Evolutionary conservation across 768 basidiomycete genomes (phyloP).

Genomic region (Naganishia kalamii): DNA sequence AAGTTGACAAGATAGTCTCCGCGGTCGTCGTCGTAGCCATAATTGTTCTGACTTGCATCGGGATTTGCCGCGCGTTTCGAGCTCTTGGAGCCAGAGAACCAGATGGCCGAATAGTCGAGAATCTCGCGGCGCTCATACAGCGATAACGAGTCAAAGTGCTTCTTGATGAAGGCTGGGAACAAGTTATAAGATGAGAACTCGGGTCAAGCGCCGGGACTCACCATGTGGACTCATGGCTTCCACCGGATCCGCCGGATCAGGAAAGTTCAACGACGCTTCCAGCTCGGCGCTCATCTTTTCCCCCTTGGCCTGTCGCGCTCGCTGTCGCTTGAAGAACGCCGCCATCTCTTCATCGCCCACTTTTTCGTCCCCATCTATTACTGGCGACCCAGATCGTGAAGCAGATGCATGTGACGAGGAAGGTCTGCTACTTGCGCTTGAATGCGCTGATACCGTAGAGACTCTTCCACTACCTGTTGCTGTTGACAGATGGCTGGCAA

Average conservation of each 20-base stretch:
- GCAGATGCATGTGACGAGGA: background rate
- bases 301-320: constrained; percentile 65
- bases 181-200: background rate
- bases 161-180: constrained; percentile 43
- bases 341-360: constrained; percentile 93
- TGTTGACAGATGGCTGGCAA: no score
- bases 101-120: constrained; percentile 74
- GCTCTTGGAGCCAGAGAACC: constrained; percentile 66
- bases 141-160: constrained; percentile 61
- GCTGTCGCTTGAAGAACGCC: constrained; percentile 82
- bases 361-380: constrained; percentile 41
- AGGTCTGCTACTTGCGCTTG: constrained; percentile 4
- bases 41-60: constrained; percentile 72
- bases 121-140: constrained; percentile 88
- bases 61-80: constrained; percentile 74
- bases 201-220: background rate
- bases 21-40: constrained; percentile 94
- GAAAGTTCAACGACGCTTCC: constrained; percentile 82
- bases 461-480: background rate
- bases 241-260: constrained; percentile 73
- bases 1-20: constrained; percentile 90
- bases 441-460: background rate
- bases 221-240: constrained; percentile 24
- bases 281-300: constrained; percentile 79
- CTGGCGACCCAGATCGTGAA: constrained; percentile 18